phyloP scores from a whole-genome alignment of 306 rosid genomes.

The Vigna nakashimae region DNA sequence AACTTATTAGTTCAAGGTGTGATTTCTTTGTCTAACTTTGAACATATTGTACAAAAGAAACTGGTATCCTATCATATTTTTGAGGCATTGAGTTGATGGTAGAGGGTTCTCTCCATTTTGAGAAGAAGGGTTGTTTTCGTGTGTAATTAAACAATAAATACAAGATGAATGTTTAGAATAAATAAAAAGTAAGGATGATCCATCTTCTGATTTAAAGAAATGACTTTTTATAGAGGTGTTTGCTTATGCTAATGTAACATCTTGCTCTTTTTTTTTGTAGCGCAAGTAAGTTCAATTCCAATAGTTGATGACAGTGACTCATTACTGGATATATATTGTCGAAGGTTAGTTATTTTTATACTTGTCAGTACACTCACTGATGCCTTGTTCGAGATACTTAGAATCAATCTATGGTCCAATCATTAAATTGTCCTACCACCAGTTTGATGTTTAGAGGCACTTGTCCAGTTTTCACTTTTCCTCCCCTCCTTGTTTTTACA shows the following conservation, averaged over 20 bases:
- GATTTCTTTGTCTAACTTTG: slow-evolving; percentile 40
- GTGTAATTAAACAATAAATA: slow-evolving; percentile 8
- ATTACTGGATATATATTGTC: slow-evolving; percentile 92
- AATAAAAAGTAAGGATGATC: slow-evolving; percentile 22
- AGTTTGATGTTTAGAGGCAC: slow-evolving; percentile 31
- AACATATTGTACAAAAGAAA: slow-evolving; percentile 12
- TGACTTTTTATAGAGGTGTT: slow-evolving; percentile 20
- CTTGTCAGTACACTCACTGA: slow-evolving; percentile 15
- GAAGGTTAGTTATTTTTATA: slow-evolving; percentile 75
- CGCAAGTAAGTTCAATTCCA: slow-evolving; percentile 96
- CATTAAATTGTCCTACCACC: slow-evolving; percentile 11
- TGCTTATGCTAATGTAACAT: slow-evolving; percentile 30
- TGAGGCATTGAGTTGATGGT: slow-evolving; percentile 32
- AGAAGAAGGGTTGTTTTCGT: slow-evolving; percentile 31
- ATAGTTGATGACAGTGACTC: slow-evolving; percentile 94
- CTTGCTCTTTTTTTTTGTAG: slow-evolving; percentile 57
- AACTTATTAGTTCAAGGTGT: slow-evolving; percentile 86
- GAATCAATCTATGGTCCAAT: slow-evolving; percentile 25
- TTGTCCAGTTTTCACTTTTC: slow-evolving; percentile 36
- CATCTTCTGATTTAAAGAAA: slow-evolving; percentile 19
- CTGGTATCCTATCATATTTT: slow-evolving; percentile 29
- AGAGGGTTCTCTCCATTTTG: slow-evolving; percentile 15
- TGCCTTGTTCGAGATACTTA: slow-evolving; percentile 28
- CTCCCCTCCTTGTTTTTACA: slow-evolving; percentile 47
- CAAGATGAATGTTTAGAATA: slow-evolving; percentile 25